Percentiles rank a stretch among this genome's conserved stretches.
Conservation (phyloP, 305 asterid species). For the Fraxinus platypoda region DNA sequence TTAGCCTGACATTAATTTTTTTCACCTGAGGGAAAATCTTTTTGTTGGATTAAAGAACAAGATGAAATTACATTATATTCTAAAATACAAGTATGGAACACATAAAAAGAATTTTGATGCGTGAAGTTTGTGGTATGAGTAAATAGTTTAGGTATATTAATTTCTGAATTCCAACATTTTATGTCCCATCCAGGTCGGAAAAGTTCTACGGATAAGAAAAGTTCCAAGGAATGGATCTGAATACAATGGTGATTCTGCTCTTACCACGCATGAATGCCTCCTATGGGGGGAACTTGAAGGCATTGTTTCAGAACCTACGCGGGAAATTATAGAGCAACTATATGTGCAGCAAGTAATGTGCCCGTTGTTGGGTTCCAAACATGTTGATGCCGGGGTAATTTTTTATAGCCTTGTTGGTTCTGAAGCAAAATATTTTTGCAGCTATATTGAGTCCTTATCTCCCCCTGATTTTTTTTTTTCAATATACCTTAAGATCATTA, state of each 20-base stretch:
- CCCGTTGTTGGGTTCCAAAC: constrained; percentile 72
- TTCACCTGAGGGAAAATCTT: neutral
- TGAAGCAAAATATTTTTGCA: neutral
- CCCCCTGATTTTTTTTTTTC: neutral
- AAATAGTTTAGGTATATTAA: constrained; percentile 6
- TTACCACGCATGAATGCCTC: constrained; percentile 54
- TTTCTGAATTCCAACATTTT: constrained; percentile 13
- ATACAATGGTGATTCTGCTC: constrained; percentile 45
- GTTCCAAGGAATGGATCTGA: constrained; percentile 47
- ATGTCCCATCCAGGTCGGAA: constrained; percentile 60
- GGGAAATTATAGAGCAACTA: constrained; percentile 65
- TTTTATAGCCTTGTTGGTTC: constrained; percentile 7
- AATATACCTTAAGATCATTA: neutral
- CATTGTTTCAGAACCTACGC: constrained; percentile 67
- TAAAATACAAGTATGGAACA: neutral
- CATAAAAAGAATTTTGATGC: constrained; percentile 6
- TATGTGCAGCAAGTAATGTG: constrained; percentile 74
- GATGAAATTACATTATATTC: neutral
- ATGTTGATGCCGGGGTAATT: constrained; percentile 91
- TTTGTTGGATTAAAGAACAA: neutral
- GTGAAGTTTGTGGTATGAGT: constrained; percentile 13
- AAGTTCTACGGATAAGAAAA: constrained; percentile 77
- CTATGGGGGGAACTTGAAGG: constrained; percentile 65
- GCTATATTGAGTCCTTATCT: neutral
- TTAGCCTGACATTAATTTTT: constrained; percentile 1